A percentile compares a stretch with the other conserved stretches of the same genome.
These are phyloP conservation scores for Arthrobotrys megalospora DNA, from an alignment of 2,329 filamentous ascomycete species.

Conservation along the genomic window DNA sequence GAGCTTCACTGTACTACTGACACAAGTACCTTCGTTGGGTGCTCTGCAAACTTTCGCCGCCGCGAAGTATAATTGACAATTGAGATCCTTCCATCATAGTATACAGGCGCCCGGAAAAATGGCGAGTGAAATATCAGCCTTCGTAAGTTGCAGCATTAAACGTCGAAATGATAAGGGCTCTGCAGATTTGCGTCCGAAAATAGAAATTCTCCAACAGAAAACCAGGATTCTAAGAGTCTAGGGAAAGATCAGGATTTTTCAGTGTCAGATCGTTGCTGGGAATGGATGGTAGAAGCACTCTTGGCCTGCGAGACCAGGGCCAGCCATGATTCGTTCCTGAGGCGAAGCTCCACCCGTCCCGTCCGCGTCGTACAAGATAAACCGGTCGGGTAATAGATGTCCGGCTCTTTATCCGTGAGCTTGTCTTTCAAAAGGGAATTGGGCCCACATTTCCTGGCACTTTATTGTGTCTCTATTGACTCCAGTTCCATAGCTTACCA, in stretches of 20 bases:
- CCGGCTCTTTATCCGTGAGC: neutral
- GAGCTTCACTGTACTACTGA: no score
- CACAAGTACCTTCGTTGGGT: no score
- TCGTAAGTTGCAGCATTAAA: neutral
- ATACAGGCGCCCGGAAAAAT: no score
- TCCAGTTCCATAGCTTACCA: neutral
- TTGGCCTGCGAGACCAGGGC: conserved; percentile 39
- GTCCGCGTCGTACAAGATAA: conserved; percentile 26
- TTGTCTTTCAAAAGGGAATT: neutral
- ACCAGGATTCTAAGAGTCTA: no score
- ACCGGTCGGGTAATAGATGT: neutral
- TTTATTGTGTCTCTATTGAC: neutral
- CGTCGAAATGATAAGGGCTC: conserved; percentile 2
- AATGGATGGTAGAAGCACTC: neutral
- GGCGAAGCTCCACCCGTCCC: conserved; percentile 13
- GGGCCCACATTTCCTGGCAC: conserved; percentile 1
- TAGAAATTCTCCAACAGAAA: neutral
- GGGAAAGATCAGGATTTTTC: conserved; percentile 6
- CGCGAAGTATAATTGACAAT: no score
- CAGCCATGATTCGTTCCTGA: conserved; percentile 21
- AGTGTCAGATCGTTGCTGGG: neutral
- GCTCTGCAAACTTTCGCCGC: no score
- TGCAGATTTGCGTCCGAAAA: neutral
- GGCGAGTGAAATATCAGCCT: neutral
- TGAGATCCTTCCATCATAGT: no score